phyloP scores from a whole-genome alignment of 345 rosid species.

The Eucalyptus fibrosa region DNA sequence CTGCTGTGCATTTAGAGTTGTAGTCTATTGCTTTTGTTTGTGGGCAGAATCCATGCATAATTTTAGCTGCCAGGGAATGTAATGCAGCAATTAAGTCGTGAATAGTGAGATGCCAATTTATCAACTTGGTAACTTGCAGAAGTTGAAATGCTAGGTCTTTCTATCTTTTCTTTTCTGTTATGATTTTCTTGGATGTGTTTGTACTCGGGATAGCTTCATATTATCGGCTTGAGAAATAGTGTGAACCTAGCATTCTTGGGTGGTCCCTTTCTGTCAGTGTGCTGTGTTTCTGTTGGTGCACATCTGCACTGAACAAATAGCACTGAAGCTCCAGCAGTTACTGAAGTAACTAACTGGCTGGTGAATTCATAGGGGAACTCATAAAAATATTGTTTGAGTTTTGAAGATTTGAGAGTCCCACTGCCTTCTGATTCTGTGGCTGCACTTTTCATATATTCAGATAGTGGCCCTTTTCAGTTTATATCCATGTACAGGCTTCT shows the following conservation, averaged over 20 bases:
- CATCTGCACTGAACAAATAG: not conserved
- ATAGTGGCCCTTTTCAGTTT: not conserved
- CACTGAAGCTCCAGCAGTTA: not conserved
- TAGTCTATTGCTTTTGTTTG: not conserved
- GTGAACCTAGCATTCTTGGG: not conserved
- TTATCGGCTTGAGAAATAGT: not conserved
- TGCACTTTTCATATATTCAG: not conserved
- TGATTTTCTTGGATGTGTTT: not conserved
- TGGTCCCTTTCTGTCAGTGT: not conserved
- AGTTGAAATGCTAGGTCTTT: not conserved
- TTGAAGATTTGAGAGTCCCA: not conserved
- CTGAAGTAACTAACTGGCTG: not conserved
- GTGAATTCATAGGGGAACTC: not conserved
- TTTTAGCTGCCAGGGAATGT: not conserved
- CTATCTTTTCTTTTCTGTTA: not conserved
- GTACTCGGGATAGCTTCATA: not conserved
- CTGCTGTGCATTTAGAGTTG: not conserved
- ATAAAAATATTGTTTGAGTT: not conserved
- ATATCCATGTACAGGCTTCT: not conserved
- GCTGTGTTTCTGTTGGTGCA: not conserved
- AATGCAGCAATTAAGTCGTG: not conserved
- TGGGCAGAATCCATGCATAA: not conserved
- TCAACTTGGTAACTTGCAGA: not conserved
- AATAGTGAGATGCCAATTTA: not conserved
- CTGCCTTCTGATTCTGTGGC: not conserved